Evolutionary conservation across 805 yeast species (phyloP), one percentile per base, ranked within the genome.

Genomic region (Blastobotrys muscicola): DNA sequence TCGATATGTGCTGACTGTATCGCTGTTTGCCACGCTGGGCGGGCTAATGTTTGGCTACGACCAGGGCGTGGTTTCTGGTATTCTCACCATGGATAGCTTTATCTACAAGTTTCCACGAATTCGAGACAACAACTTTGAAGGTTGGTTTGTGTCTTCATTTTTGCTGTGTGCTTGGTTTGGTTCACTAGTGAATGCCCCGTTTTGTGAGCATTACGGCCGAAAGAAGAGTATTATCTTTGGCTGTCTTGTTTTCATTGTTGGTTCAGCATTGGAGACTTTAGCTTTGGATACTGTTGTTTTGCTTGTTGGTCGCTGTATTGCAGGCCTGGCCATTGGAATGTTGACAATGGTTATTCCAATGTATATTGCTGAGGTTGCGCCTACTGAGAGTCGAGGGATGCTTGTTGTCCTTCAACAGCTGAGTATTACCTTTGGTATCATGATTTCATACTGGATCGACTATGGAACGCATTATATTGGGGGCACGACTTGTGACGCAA

Each of bases 291-390:
- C n/a, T 14, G 33, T 38, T 5, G 65, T 69, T 15, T 64, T 72
- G 36, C 39, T 43, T 35, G 71, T 74, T 1, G 80, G 80, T 9
- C 62, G 80, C 46, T 69, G 67, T 30, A 51, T 74, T 35, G 62
- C 73, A 11, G 79, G 80, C 2, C 34, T 75, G 6, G 76, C 76
- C 16, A 71, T 73, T 42, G 80, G 80, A 1, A 70, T 72, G 8
- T 65, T 74, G 30, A 65, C 77, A 1, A 67, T 68, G 54, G 60
- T 74, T 41, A 73, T 74, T 0, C 87, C 79, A 0, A 64, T 72
- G 2, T 74, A 69, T 51, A 59, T 72, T 11, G 67, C 74, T 15
- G 79, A 74, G 50, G 60, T 70, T 11, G 62, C 62, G 1, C 62
- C 60, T 1, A 51, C 61, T 1, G 48, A 52, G 11, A 41, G 54